These are phyloP conservation scores for Leccinum boreale DNA, from an alignment of 768 basidiomycete genomes.

Conservation along the genomic window DNA sequence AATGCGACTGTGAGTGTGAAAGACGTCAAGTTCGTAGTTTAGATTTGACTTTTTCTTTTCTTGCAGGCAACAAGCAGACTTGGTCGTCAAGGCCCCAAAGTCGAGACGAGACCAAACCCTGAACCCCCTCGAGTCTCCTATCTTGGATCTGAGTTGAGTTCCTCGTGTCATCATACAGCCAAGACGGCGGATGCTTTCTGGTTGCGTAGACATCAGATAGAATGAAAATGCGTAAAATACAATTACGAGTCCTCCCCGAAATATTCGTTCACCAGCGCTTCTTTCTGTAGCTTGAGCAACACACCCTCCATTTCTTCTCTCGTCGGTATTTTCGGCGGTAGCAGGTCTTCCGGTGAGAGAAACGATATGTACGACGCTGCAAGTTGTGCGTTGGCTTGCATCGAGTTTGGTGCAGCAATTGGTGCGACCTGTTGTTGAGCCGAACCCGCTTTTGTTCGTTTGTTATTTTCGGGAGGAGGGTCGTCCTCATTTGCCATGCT, in stretches of 20 bases:
- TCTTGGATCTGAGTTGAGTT: constrained; percentile 13
- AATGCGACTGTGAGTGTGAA: constrained; percentile 68
- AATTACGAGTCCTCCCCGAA: constrained; percentile 39
- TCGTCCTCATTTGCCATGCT: constrained; percentile 32
- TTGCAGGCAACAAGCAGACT: constrained; percentile 74
- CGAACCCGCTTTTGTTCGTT: constrained; percentile 29
- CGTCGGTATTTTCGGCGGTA: constrained; percentile 74
- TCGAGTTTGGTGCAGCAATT: constrained; percentile 9
- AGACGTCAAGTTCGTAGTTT: background rate
- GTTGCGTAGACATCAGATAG: background rate
- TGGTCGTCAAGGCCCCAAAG: constrained; percentile 67
- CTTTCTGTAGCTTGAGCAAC: constrained; percentile 73
- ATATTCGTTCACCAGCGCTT: constrained; percentile 79
- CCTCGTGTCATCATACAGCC: background rate
- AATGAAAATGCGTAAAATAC: constrained; percentile 14
- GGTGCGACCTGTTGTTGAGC: constrained; percentile 2
- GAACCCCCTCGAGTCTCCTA: constrained; percentile 14
- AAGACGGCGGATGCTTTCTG: background rate
- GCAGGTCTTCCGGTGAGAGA: constrained; percentile 65
- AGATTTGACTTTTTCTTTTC: background rate
- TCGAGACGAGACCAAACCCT: constrained; percentile 25
- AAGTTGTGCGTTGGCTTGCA: constrained; percentile 43
- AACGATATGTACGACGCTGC: constrained; percentile 72
- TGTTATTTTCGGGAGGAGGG: constrained; percentile 23
- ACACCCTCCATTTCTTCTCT: constrained; percentile 76